A percentile compares a stretch with the other conserved stretches of the same genome.
Conservation (phyloP, 1,139 yeast species). For the Debaryomyces psychrophilus region DNA sequence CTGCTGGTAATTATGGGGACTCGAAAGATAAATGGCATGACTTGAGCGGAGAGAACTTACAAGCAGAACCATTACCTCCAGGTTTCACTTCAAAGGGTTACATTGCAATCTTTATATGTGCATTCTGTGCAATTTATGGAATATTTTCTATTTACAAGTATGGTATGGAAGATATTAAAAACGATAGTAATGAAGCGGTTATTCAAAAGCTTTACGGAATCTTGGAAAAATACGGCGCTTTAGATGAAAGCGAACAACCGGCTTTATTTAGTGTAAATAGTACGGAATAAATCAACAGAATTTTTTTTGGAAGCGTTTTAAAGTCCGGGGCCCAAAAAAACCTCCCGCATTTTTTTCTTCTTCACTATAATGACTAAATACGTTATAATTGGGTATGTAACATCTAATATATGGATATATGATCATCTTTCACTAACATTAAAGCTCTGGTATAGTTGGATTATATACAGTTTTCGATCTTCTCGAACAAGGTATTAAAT, state of each 20-base stretch:
- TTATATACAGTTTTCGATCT: slow-evolving; percentile 63
- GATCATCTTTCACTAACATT: slow-evolving; percentile 13
- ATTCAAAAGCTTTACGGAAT: slow-evolving; percentile 52
- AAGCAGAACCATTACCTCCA: slow-evolving; percentile 63
- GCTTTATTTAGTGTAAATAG: slow-evolving; percentile 44
- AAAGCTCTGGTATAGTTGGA: slow-evolving; percentile 71
- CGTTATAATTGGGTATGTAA: slow-evolving; percentile 36
- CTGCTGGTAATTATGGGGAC: slow-evolving; percentile 67
- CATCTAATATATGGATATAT: slow-evolving; percentile 5
- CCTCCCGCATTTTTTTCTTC: slow-evolving; percentile 10
- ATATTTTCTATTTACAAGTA: slow-evolving; percentile 73
- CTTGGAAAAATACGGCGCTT: slow-evolving; percentile 33
- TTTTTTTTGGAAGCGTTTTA: neutral
- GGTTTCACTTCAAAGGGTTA: slow-evolving; percentile 93
- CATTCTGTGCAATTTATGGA: slow-evolving; percentile 79
- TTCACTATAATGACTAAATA: slow-evolving; percentile 26
- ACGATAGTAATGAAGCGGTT: slow-evolving; percentile 56
- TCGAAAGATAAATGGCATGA: slow-evolving; percentile 56
- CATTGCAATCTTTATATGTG: slow-evolving; percentile 81
- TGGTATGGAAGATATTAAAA: slow-evolving; percentile 74
- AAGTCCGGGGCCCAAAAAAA: neutral
- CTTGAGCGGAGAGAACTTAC: slow-evolving; percentile 72
- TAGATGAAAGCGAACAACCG: slow-evolving; percentile 15
- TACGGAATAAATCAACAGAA: neutral
- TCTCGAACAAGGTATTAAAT: slow-evolving; percentile 47